Evolutionary conservation across 169 alveolate species (phyloP).

Genomic region (Plasmodium yoelii): DNA sequence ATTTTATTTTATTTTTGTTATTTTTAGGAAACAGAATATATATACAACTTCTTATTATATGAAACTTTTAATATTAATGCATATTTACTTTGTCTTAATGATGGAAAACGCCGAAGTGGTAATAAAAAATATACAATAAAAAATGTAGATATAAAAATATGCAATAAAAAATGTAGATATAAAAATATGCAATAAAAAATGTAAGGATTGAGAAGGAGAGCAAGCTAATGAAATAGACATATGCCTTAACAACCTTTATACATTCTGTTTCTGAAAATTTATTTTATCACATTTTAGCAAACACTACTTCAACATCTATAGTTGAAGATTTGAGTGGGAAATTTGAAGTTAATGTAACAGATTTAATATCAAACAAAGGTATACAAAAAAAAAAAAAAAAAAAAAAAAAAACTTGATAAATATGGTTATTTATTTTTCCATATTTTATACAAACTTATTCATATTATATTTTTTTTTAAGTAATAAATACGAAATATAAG

Average conservation of each 20-base stretch:
- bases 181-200: not conserved
- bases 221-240: too few species aligned
- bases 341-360: conserved; percentile 52
- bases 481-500: conserved; percentile 27
- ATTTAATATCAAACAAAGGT: conserved; percentile 48
- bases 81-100: conserved; percentile 30
- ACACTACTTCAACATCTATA: not conserved
- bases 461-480: conserved; percentile 5
- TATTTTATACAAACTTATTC: not conserved
- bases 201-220: not conserved
- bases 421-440: not conserved
- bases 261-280: not conserved
- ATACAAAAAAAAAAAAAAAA: conserved; percentile 1
- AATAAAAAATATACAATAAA: not conserved
- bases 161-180: not conserved
- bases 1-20: not conserved
- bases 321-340: conserved; percentile 25
- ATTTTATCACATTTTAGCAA: conserved; percentile 1
- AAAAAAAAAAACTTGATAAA: not conserved
- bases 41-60: conserved; percentile 41
- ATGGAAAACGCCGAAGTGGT: conserved; percentile 51
- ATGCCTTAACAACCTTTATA: too few species aligned
- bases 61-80: conserved; percentile 60
- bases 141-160: not conserved
- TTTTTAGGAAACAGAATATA: conserved; percentile 61